phyloP scores from a whole-genome alignment of 495 filamentous ascomycete species.

The Neurospora terricola region DNA sequence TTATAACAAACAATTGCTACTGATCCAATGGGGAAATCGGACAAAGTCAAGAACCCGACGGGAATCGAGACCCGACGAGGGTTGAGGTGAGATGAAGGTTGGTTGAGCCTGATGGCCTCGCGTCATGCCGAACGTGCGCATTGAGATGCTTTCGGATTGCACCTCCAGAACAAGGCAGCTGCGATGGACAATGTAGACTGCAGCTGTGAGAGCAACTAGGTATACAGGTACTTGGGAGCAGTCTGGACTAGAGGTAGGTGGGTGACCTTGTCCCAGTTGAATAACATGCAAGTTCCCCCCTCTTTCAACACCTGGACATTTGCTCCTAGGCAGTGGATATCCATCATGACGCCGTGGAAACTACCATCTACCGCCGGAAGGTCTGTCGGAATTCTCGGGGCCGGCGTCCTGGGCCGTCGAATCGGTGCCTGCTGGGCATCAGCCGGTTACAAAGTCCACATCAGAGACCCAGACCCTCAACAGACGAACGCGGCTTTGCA shows the following conservation, averaged over 20 bases:
- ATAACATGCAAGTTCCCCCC: background rate
- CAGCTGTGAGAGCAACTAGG: background rate
- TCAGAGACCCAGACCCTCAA: constrained; percentile 15
- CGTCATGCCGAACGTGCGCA: background rate
- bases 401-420: constrained; percentile 19
- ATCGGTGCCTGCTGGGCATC: constrained; percentile 21
- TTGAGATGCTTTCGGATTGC: background rate
- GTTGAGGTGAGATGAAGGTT: background rate
- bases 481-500: constrained; percentile 13
- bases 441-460: constrained; percentile 23
- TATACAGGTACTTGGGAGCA: background rate
- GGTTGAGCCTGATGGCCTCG: background rate
- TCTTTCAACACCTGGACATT: background rate
- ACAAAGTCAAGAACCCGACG: background rate
- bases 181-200: background rate
- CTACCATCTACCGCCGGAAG: constrained; percentile 7
- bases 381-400: constrained; percentile 14
- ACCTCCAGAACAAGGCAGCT: background rate
- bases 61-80: background rate
- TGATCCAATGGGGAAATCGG: background rate
- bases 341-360: constrained; percentile 5
- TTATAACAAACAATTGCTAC: background rate
- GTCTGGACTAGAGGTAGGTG: too few relatives aligned
- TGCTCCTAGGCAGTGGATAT: background rate
- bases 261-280: background rate